Conservation (phyloP, 192 early-diverging fungal species). For the Mortierella claussenii region DNA sequence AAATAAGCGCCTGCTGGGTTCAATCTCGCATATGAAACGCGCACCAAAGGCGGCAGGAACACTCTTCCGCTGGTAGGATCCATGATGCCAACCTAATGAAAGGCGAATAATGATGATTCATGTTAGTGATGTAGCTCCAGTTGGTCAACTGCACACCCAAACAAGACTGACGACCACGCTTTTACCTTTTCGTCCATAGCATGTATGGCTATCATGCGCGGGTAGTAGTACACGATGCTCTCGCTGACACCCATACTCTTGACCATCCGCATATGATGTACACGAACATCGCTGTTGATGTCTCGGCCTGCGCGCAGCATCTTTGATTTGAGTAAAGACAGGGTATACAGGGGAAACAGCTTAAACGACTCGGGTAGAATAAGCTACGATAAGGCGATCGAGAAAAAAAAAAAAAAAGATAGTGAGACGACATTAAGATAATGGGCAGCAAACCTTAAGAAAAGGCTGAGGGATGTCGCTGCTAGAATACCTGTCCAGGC, state of each 20-base stretch:
- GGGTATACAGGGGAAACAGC: slow-evolving; percentile 87
- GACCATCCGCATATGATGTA: slow-evolving; percentile 81
- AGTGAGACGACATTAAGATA: neutral
- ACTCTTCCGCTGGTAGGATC: slow-evolving; percentile 60
- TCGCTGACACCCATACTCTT: slow-evolving; percentile 81
- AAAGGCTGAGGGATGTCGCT: no score
- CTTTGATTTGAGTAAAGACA: slow-evolving; percentile 85
- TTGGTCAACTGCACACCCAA: no score
- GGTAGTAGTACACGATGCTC: slow-evolving; percentile 84
- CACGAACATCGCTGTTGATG: slow-evolving; percentile 85
- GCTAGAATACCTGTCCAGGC: slow-evolving; percentile 75
- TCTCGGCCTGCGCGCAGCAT: slow-evolving; percentile 78
- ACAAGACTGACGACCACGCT: no score
- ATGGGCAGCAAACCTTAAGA: no score
- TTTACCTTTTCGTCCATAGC: slow-evolving; percentile 64
- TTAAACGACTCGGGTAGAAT: slow-evolving; percentile 98
- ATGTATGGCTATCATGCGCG: slow-evolving; percentile 79
- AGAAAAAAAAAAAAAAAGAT: neutral
- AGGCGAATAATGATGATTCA: no score
- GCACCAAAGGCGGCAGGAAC: slow-evolving; percentile 73
- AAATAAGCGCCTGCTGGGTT: slow-evolving; percentile 83
- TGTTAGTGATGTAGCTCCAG: no score
- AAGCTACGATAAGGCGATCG: slow-evolving; percentile 60
- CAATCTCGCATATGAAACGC: slow-evolving; percentile 82
- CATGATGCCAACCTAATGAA: slow-evolving; percentile 39